phyloP scores from a whole-genome alignment of 805 yeast species.

The Kluyveromyces starmeri region DNA sequence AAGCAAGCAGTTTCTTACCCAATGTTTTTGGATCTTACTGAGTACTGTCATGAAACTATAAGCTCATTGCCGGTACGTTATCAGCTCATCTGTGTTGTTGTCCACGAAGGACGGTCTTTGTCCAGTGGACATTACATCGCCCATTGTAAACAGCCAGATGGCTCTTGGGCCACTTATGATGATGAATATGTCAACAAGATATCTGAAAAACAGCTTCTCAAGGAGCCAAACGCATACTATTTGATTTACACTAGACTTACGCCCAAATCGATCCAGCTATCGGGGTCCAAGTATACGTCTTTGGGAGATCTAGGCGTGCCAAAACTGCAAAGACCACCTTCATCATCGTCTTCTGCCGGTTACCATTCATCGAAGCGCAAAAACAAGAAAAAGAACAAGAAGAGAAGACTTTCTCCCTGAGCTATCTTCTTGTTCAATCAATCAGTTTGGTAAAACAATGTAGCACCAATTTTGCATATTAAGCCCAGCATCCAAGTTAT shows the following conservation, averaged over 20 bases:
- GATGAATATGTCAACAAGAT: conserved; percentile 79
- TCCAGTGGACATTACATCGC: conserved; percentile 91
- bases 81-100: conserved; percentile 73
- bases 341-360: conserved; percentile 9
- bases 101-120: conserved; percentile 89
- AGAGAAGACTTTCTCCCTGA: conserved; percentile 3
- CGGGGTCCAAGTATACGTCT: conserved; percentile 7
- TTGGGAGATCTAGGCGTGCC: conserved; percentile 14
- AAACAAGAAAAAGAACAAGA: conserved; percentile 23
- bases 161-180: conserved; percentile 88
- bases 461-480: no score
- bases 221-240: conserved; percentile 86
- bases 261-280: conserved; percentile 35
- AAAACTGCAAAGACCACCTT: conserved; percentile 5
- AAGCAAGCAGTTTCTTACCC: conserved; percentile 82
- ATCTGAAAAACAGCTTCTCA: conserved; percentile 62
- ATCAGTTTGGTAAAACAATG: no score
- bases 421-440: no score
- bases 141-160: conserved; percentile 86
- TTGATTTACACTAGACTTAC: conserved; percentile 74
- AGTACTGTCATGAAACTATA: conserved; percentile 38
- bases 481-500: background rate
- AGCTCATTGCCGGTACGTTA: conserved; percentile 43
- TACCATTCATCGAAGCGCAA: conserved; percentile 7
- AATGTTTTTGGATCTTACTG: conserved; percentile 61